Conservation (phyloP, 148 eudicot species). For the Heliosperma pusillum region DNA sequence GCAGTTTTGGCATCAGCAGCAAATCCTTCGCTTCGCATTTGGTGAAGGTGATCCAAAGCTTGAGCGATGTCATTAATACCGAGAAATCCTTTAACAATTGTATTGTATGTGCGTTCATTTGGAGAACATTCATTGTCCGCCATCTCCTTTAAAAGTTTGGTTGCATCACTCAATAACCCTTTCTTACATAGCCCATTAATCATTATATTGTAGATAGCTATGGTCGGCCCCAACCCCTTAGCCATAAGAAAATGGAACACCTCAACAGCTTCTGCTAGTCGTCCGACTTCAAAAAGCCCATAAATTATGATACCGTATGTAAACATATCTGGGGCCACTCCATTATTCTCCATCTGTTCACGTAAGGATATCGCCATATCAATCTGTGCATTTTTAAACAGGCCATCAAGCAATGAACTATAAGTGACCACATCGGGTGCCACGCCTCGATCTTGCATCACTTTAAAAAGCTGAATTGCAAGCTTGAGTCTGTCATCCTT, state of each 20-base stretch:
- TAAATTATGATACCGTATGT: too few relatives aligned
- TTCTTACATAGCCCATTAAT: constrained; percentile 17
- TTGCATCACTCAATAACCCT: constrained; percentile 13
- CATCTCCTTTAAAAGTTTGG: constrained; percentile 14
- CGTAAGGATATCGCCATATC: too few relatives aligned
- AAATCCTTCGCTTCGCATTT: constrained; percentile 5
- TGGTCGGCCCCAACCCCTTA: neutral
- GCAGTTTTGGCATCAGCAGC: neutral
- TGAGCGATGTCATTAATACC: neutral
- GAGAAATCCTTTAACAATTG: constrained; percentile 6
- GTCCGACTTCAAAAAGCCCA: too few relatives aligned
- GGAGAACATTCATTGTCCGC: neutral
- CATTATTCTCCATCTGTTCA: too few relatives aligned
- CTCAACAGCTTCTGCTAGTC: too few relatives aligned
- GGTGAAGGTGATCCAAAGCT: neutral
- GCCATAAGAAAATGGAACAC: neutral
- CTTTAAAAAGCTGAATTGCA: too few relatives aligned
- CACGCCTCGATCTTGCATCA: too few relatives aligned
- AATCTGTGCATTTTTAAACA: too few relatives aligned
- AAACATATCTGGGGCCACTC: too few relatives aligned
- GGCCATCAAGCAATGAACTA: too few relatives aligned
- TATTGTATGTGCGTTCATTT: constrained; percentile 15
- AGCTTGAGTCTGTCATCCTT: too few relatives aligned
- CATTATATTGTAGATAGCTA: constrained; percentile 16
- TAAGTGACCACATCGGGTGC: too few relatives aligned